Evolutionary conservation across 2,329 filamentous ascomycete genomes (phyloP).

Genomic region (Dothistroma pini): DNA sequence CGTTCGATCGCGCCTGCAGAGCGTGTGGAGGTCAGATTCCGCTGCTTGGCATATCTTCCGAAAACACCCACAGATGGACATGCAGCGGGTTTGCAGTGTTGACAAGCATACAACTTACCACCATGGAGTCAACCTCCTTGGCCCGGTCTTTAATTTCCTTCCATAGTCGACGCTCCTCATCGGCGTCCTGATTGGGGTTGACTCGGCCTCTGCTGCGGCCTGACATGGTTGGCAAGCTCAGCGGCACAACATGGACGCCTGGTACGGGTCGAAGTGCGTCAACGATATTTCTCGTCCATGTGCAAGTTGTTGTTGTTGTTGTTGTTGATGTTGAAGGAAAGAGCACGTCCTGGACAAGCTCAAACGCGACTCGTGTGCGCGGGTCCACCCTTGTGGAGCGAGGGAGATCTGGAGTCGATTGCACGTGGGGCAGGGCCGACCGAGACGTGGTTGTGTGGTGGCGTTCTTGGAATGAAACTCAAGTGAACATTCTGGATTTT

Average conservation of each 20-base stretch:
- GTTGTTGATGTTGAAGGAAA: neutral
- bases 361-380: neutral
- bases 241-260: neutral
- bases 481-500: neutral
- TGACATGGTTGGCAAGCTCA: slow-evolving; percentile 38
- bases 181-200: slow-evolving; percentile 48
- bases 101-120: slow-evolving; percentile 38
- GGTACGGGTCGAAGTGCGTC: neutral
- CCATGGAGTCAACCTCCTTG: slow-evolving; percentile 44
- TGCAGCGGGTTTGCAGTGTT: neutral
- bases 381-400: neutral
- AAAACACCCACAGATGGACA: neutral
- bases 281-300: neutral
- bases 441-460: neutral
- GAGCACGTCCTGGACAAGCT: neutral
- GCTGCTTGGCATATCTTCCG: neutral
- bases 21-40: neutral
- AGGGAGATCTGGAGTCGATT: neutral
- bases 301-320: neutral
- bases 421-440: neutral
- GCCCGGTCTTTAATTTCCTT: slow-evolving; percentile 46
- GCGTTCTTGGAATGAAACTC: neutral
- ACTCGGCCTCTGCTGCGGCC: slow-evolving; percentile 43
- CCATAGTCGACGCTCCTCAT: slow-evolving; percentile 50
- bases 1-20: slow-evolving; percentile 30